Evolutionary conservation across 192 early-diverging fungal genomes (phyloP).

Genomic region (Rhizophagus prolifer): DNA sequence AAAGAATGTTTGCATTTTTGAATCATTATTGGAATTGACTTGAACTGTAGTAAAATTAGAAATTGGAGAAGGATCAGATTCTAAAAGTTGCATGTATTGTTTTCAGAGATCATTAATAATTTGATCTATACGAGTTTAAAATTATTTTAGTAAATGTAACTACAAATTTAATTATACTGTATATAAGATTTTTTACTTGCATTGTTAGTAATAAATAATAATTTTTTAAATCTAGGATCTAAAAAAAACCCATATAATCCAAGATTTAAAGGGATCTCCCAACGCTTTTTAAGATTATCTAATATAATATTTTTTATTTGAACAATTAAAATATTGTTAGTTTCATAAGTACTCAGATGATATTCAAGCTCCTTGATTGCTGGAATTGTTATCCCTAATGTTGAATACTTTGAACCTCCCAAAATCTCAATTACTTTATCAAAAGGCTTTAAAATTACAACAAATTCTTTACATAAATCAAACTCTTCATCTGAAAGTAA

Average conservation of each 20-base stretch:
- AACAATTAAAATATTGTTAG: neutral
- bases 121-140: neutral
- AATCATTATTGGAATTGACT: too few species aligned
- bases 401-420: neutral
- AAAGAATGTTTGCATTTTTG: too few species aligned
- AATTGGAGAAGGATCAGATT: neutral
- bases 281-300: too few species aligned
- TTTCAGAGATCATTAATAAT: neutral
- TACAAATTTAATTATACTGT: too few species aligned
- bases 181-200: too few species aligned
- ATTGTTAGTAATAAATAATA: too few species aligned
- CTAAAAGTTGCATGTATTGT: neutral
- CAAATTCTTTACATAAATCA: constrained; percentile 1
- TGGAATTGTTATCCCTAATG: neutral
- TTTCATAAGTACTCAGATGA: too few species aligned
- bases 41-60: neutral
- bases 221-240: too few species aligned
- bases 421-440: neutral
- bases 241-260: constrained; percentile 16
- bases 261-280: neutral
- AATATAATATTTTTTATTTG: constrained; percentile 3
- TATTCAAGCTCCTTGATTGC: neutral
- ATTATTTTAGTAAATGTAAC: constrained; percentile 7
- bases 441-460: neutral
- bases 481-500: neutral